Evolutionary conservation across 345 rosid genomes (phyloP).

Genomic region (Kandelia obovata): DNA sequence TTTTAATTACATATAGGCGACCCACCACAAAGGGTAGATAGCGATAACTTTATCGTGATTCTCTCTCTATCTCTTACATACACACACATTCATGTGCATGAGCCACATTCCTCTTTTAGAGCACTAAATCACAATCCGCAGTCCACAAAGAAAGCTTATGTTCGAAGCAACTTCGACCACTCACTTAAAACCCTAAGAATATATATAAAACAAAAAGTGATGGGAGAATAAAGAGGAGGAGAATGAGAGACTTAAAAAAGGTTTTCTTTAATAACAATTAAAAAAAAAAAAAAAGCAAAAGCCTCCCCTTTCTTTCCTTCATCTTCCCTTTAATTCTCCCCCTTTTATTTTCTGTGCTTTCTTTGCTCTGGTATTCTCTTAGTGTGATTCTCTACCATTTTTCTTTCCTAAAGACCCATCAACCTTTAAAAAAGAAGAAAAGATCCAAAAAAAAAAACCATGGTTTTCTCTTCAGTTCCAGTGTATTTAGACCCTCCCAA

Average conservation of each 20-base stretch:
- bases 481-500: constrained; percentile 63
- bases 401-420: constrained; percentile 54
- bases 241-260: constrained; percentile 34
- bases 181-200: constrained; percentile 52
- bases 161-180: constrained; percentile 55
- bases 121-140: constrained; percentile 31
- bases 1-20: constrained; percentile 16
- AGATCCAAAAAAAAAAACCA: constrained; percentile 33
- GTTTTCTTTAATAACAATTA: constrained; percentile 7
- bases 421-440: constrained; percentile 56
- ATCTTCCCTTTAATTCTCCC: constrained; percentile 20
- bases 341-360: constrained; percentile 22
- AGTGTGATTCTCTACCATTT: constrained; percentile 66
- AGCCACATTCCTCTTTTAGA: constrained; percentile 21
- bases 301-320: constrained; percentile 21
- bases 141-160: constrained; percentile 48
- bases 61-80: neutral
- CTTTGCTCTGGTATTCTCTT: constrained; percentile 41
- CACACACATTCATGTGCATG: constrained; percentile 28
- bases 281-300: constrained; percentile 20
- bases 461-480: constrained; percentile 71
- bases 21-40: constrained; percentile 34
- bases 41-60: constrained; percentile 18
- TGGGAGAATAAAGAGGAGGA: constrained; percentile 1
- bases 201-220: constrained; percentile 46